A percentile compares a stretch with the other conserved stretches of the same genome.
These are phyloP conservation scores for Jimgerdemannia flammicorona DNA, from an alignment of 192 early-diverging fungal species.

Conservation along the genomic window DNA sequence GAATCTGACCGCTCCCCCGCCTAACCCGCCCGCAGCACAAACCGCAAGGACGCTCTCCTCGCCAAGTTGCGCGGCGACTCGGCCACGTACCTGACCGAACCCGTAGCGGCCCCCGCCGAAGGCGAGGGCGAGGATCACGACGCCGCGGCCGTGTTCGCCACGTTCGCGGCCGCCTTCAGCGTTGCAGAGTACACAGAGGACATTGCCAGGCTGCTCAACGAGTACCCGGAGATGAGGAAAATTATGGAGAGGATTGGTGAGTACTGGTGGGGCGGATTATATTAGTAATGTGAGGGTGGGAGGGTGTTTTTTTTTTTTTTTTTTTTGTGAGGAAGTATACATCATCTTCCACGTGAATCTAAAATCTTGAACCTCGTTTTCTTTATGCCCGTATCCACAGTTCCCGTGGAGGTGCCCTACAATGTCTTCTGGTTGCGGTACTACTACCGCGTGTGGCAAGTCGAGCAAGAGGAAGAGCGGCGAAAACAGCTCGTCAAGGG, in stretches of 20 bases:
- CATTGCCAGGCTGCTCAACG: slow-evolving; percentile 36
- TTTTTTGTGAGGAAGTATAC: not conserved
- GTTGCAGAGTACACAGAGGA: slow-evolving; percentile 46
- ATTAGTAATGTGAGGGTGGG: not conserved
- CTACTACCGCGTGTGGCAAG: slow-evolving; percentile 42
- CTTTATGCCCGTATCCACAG: slow-evolving; percentile 9
- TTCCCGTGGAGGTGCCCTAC: slow-evolving; percentile 42
- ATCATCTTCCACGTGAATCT: not conserved
- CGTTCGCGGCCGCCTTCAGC: slow-evolving; percentile 40
- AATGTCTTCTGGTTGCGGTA: slow-evolving; percentile 49
- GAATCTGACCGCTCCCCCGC: slow-evolving; percentile 12
- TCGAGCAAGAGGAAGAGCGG: slow-evolving; percentile 52
- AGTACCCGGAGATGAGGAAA: slow-evolving; percentile 37
- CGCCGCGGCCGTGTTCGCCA: slow-evolving; percentile 32
- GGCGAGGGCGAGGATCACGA: slow-evolving; percentile 5
- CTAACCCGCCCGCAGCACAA: slow-evolving; percentile 22
- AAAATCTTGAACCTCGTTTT: not conserved
- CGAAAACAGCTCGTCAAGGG: slow-evolving; percentile 43
- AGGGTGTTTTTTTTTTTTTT: not conserved
- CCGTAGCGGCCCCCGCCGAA: slow-evolving; percentile 19
- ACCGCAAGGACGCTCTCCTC: slow-evolving; percentile 41
- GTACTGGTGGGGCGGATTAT: not conserved
- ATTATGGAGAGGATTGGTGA: slow-evolving; percentile 44
- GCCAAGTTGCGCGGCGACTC: slow-evolving; percentile 39
- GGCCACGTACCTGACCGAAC: slow-evolving; percentile 34